Evolutionary conservation across 352 stramenopile species (phyloP), one percentile per base, ranked within the genome.

Genomic region (Plasmopara viticola): DNA sequence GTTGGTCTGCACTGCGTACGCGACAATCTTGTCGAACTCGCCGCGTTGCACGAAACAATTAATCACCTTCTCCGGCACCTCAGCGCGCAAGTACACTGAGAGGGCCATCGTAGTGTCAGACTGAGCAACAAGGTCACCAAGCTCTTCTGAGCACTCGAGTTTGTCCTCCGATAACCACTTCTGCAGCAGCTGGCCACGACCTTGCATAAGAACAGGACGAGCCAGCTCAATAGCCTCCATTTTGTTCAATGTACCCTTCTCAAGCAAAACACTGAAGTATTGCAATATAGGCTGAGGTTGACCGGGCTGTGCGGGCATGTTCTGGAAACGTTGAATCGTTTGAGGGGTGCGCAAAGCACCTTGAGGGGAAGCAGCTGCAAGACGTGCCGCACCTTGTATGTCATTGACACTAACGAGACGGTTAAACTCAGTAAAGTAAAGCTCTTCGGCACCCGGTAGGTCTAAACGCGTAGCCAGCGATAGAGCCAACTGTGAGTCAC

Each of bases 161-260:
- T 99, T 99, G 77, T 99, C 96, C 66, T 99, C 97, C 17, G 96
- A 97, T 18, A 99, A 81, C 97, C 97, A 99, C 73, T 99, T 99
- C 74, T 99, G 96, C 57, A 99, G 80, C 29, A 99, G 81, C 59
- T 98, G 93, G 7, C 92, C 92, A 50, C 96, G 90, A 52, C 95
- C 93, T 77, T 99, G 97, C 74, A 97, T 89, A 53, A 99, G 73
- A 29, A 99, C 96, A 2, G 96, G 96, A 28, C 96, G 96, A 41
- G 96, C 95, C 13, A 99, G 82, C 74, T 99, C 97, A 40, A 99
- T 90, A 58, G 93, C 98, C 69, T 99, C 97, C 72, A 99, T 95
- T 70, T 98, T 96, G 81, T 99, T 99, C 34, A 99, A 72, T 44
- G 95, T 97, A 39, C 96, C 96, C 72, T 92, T 97, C 78, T 99